Conservation (phyloP, 2,329 filamentous ascomycete species). For the Alternaria triticimaculans region DNA sequence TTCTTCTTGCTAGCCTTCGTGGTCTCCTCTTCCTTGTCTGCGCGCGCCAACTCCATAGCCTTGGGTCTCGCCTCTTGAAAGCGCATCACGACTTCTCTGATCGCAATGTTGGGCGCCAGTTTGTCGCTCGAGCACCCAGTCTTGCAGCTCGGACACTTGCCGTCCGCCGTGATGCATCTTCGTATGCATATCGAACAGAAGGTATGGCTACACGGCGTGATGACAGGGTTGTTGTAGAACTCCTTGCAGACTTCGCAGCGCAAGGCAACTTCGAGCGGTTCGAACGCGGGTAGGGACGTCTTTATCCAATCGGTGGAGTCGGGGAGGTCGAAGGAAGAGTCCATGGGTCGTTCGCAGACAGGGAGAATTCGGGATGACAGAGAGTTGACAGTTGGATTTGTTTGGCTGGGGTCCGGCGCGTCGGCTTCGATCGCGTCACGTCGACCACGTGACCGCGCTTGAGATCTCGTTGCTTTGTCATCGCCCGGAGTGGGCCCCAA, state of each 20-base stretch:
- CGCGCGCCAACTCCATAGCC: constrained; percentile 69
- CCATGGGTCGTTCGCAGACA: constrained; percentile 30
- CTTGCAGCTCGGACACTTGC: constrained; percentile 87
- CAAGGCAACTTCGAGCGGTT: constrained; percentile 79
- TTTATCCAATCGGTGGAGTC: constrained; percentile 87
- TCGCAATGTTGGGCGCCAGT: constrained; percentile 80
- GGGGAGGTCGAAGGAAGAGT: constrained; percentile 57
- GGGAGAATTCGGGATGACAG: constrained; percentile 9
- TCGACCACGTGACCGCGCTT: constrained; percentile 21
- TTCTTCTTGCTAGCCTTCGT: constrained; percentile 48
- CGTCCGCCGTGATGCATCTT: constrained; percentile 79
- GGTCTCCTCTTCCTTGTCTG: constrained; percentile 37
- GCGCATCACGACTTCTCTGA: constrained; percentile 83
- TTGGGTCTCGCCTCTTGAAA: constrained; percentile 71
- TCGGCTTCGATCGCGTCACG: constrained; percentile 18
- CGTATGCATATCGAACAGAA: constrained; percentile 98
- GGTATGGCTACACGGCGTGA: constrained; percentile 92
- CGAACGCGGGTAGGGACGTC: constrained; percentile 71
- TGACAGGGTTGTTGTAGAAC: constrained; percentile 92
- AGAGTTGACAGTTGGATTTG: constrained; percentile 14
- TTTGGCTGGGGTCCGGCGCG: constrained; percentile 13
- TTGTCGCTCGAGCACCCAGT: constrained; percentile 81
- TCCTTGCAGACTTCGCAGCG: constrained; percentile 99
- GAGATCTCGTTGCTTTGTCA: constrained; percentile 13
- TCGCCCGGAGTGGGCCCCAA: background rate